Base-by-base conservation (phyloP, 2,329 filamentous ascomycete genomes). In the Neocucurbitaria cava region DNA sequence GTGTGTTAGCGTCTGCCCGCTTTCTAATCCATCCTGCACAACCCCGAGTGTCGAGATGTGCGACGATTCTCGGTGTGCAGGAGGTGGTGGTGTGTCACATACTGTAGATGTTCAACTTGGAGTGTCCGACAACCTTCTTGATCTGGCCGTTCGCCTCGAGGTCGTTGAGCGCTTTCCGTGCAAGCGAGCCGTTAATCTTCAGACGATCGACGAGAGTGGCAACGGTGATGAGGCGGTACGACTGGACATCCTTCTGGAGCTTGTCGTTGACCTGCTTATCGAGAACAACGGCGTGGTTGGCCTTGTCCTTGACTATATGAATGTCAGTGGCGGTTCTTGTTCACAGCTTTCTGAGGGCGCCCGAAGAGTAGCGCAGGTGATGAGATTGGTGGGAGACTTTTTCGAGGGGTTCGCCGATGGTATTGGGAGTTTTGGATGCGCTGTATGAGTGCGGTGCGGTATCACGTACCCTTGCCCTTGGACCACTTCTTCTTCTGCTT, bases 241-340 rank as follows among this genome's bases (percentile, higher is more conserved):
- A 97, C 84, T 98, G 95, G 76, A 99, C 96, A 88, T 99, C 95
- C 87, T 99, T 99, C 87, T 96, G 90, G 82, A 99, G 92, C 87
- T 96, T 96, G 84, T 99, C 95, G 72, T 90, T 90, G 78, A 90
- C 96, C 83, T 85, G 79, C 89, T 99, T 99, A 87, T 99, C 95
- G 84, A 99, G 92, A 79, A 98, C 87, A 83, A 99, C 95, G 82
- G 91, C 91, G 88, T 99, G 95, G 82, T 98, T 90, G 83, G 95
- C 94, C 93, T 99, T 99, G 89, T 99, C 95, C 95, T 99, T 99
- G 87, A 99, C 95, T 92, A 81, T 85, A 66, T 51, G 56, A 33
- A 40, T 64, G 65, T 74, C 48, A 72, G 66, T 70, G 55, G 55
- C 56, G 56, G 48, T 44, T 64, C 59, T 49, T 52, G 18, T 44